Base-by-base conservation (phyloP, 805 yeast genomes). In the Ogataea pilisensis region DNA sequence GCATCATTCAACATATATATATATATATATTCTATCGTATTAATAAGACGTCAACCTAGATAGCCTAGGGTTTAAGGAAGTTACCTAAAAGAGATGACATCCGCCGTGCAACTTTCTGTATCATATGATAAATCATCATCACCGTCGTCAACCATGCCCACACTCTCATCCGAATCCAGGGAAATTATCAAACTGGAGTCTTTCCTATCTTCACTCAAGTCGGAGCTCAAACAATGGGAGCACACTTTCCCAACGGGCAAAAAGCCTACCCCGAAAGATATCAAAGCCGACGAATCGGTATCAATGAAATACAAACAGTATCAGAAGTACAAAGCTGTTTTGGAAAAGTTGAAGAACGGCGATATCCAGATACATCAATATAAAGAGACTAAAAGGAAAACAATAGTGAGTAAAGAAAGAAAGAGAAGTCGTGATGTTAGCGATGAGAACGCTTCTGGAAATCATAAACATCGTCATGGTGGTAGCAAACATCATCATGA, bases 151-250 rank as follows among this genome's bases (percentile, higher is more conserved):
- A 5, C 13, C 7, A 13, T n/a, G 13, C 30, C 8, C 7, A 5
- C 30, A 12, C 14, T n/a, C 14, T 29, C 31, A 14, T 19, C 31
- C 6, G 16, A 6, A 16, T 29, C 31, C 4, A 29, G 16, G 16
- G 31, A 29, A 16, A 9, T 29, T 4, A 6, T 7, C 19, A 29
- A 29, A 19, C 31, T 29, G n/a, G 18, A 29, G 16, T n/a, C 19
- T n/a, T 16, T 29, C 8, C 6, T 29, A 29, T 16, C 19, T 4
- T 14, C 31, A 16, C 19, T 14, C 19, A 29, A 29, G 19, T 14
- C 18, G 9, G 31, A 69, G 41, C 63, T 79, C 39, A 80, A 80
- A 49, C 54, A 55, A 8, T 80, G 85, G 84, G 85, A 80, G 45
- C 67, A 71, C 33, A 48, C 50, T 2, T 80, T 76, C 49, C 48